Evolutionary conservation across 164 flowering plant species (phyloP).

Genomic region (Warburgia ugandensis): DNA sequence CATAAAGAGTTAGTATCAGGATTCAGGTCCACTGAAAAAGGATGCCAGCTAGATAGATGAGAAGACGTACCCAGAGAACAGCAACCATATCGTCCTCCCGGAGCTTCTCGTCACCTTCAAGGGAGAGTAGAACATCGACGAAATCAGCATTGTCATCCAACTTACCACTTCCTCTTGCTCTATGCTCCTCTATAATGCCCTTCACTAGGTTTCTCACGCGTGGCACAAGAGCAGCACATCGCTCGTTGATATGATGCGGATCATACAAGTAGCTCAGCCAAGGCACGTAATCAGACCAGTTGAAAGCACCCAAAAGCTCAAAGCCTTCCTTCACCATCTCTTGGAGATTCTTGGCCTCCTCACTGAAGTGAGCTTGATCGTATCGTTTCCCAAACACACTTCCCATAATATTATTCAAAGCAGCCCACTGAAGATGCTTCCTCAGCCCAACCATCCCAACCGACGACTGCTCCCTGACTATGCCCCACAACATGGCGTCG

Average conservation of each 20-base stretch:
- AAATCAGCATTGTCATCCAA: constrained; percentile 33
- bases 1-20: constrained; percentile 32
- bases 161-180: too few relatives aligned
- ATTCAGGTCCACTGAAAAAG: background rate
- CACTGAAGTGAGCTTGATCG: constrained; percentile 11
- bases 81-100: constrained; percentile 53
- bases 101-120: constrained; percentile 52
- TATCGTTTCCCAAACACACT: constrained; percentile 58
- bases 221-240: constrained; percentile 51
- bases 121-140: constrained; percentile 49
- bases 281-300: constrained; percentile 67
- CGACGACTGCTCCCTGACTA: constrained; percentile 21
- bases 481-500: constrained; percentile 29
- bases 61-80: constrained; percentile 48
- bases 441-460: constrained; percentile 32
- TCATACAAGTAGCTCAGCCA: constrained; percentile 51
- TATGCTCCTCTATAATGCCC: constrained; percentile 36
- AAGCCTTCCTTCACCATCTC: constrained; percentile 70
- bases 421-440: constrained; percentile 42
- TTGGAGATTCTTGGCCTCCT: constrained; percentile 26
- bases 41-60: too few relatives aligned
- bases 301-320: constrained; percentile 70
- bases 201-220: constrained; percentile 41
- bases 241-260: constrained; percentile 26
- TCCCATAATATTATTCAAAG: constrained; percentile 58